These are phyloP conservation scores for Linum lewisii DNA, from an alignment of 345 rosid species.

Conservation along the genomic window DNA sequence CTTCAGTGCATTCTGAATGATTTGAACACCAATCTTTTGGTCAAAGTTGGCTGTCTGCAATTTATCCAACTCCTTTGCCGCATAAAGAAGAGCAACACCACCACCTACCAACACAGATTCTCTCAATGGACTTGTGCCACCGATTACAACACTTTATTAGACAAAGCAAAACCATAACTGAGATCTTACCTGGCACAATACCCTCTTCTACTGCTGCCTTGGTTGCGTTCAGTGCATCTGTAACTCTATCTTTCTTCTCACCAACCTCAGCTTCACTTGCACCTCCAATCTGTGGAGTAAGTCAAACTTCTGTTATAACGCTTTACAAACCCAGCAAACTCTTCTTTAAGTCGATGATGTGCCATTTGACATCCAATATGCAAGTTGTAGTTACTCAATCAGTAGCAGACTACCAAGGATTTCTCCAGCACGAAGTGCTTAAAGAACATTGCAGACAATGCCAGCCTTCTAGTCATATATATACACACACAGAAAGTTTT, in stretches of 20 bases:
- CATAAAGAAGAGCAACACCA: constrained; percentile 27
- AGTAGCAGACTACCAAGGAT: too few species aligned
- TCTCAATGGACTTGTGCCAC: neutral
- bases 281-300: constrained; percentile 19
- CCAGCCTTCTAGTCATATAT: too few species aligned
- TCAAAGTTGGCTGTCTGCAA: constrained; percentile 22
- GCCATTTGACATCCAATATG: too few species aligned
- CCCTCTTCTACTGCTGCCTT: constrained; percentile 27
- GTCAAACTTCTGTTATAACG: neutral
- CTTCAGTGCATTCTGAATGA: constrained; percentile 25
- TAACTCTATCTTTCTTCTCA: constrained; percentile 25
- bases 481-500: neutral
- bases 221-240: constrained; percentile 25
- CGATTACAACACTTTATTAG: neutral
- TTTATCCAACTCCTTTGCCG: constrained; percentile 22
- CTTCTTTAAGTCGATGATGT: too few species aligned
- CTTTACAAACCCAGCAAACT: too few species aligned
- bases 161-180: neutral
- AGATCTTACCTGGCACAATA: constrained; percentile 18
- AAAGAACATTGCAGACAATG: too few species aligned
- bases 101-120: constrained; percentile 13
- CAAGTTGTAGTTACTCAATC: too few species aligned
- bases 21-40: constrained; percentile 24
- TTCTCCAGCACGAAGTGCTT: too few species aligned
- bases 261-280: constrained; percentile 25